A percentile compares a stretch with the other conserved stretches of the same genome.
Conservation (phyloP, 2,329 filamentous ascomycete genomes). For the Ceratocystiopsis sp. region DNA sequence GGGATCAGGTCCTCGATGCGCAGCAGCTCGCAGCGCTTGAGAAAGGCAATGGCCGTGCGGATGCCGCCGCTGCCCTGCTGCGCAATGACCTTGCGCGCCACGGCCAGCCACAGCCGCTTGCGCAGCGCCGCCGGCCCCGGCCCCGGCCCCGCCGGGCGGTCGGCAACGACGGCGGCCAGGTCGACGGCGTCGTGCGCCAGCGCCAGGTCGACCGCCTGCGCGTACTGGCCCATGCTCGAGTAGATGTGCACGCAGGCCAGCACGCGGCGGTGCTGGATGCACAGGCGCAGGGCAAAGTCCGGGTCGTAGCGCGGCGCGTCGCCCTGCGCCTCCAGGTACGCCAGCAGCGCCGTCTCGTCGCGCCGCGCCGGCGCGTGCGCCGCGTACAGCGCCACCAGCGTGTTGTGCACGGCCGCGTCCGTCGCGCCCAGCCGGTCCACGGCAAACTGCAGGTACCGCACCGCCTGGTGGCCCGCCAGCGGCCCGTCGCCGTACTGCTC, state of each 20-base stretch:
- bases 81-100: constrained; percentile 78
- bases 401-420: constrained; percentile 87
- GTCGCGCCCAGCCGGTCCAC: constrained; percentile 72
- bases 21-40: constrained; percentile 78
- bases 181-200: constrained; percentile 81
- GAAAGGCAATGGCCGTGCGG: constrained; percentile 83
- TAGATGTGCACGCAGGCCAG: constrained; percentile 96
- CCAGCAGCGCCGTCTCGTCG: constrained; percentile 71
- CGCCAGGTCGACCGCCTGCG: constrained; percentile 82
- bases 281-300: constrained; percentile 88
- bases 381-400: constrained; percentile 88
- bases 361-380: constrained; percentile 62
- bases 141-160: constrained; percentile 49
- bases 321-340: constrained; percentile 81
- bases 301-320: constrained; percentile 79
- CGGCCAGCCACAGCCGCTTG: constrained; percentile 89
- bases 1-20: constrained; percentile 94
- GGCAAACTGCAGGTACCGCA: constrained; percentile 84
- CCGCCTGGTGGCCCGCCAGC: constrained; percentile 67
- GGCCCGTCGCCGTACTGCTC: constrained; percentile 47
- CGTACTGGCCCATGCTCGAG: constrained; percentile 87
- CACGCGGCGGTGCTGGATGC: constrained; percentile 85
- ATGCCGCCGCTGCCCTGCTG: constrained; percentile 52
- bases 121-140: constrained; percentile 50
- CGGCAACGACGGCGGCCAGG: constrained; percentile 75